phyloP scores from a whole-genome alignment of 768 basidiomycete species.

The Lyophyllum semitale region DNA sequence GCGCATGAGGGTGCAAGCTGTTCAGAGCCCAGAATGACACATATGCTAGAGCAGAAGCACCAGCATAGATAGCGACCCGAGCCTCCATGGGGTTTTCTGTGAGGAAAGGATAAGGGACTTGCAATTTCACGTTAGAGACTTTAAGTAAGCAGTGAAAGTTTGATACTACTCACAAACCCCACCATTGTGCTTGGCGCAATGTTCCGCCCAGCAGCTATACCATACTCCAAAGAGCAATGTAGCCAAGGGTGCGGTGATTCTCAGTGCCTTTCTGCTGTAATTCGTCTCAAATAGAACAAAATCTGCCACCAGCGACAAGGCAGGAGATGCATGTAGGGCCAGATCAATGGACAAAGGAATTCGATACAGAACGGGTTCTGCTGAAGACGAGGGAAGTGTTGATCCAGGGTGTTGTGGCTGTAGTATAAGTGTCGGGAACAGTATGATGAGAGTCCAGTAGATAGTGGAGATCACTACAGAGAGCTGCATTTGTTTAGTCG shows the following conservation, averaged over 20 bases:
- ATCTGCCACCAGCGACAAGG: slow-evolving; percentile 57
- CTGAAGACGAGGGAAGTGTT: slow-evolving; percentile 29
- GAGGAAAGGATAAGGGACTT: slow-evolving; percentile 86
- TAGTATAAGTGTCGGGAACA: slow-evolving; percentile 61
- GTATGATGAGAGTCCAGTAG: slow-evolving; percentile 67
- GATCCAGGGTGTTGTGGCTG: slow-evolving; percentile 16
- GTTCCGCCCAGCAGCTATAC: slow-evolving; percentile 71
- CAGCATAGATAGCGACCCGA: slow-evolving; percentile 62
- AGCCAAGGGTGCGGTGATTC: slow-evolving; percentile 28
- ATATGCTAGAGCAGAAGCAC: slow-evolving; percentile 51
- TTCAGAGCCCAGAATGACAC: slow-evolving; percentile 63
- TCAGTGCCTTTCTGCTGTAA: slow-evolving; percentile 38
- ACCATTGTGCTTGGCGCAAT: slow-evolving; percentile 57
- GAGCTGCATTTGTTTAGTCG: slow-evolving; percentile 24
- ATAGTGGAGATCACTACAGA: slow-evolving; percentile 46
- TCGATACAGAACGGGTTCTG: slow-evolving; percentile 26
- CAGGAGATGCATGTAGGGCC: slow-evolving; percentile 66
- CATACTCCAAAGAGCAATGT: slow-evolving; percentile 33
- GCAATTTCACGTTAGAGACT: background rate
- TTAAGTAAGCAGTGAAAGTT: slow-evolving; percentile 2
- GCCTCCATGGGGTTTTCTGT: slow-evolving; percentile 53
- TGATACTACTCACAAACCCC: slow-evolving; percentile 54
- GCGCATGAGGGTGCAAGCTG: slow-evolving; percentile 41
- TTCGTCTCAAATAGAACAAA: slow-evolving; percentile 68
- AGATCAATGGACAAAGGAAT: slow-evolving; percentile 62